phyloP scores from a whole-genome alignment of 331 rosid genomes.

The Quercus tomentella region DNA sequence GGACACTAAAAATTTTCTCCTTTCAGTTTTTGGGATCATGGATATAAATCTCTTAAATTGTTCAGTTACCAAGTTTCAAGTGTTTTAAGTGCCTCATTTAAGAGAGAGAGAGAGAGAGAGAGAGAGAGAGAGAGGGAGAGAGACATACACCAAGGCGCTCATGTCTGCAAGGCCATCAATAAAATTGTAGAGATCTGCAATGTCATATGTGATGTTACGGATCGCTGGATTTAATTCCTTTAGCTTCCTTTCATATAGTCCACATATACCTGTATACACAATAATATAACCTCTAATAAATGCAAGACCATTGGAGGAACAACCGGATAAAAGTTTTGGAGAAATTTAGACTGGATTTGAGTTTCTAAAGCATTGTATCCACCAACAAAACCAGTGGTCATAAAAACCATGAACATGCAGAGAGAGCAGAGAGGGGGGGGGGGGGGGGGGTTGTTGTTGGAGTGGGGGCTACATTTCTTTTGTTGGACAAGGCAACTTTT shows the following conservation, averaged over 20 bases:
- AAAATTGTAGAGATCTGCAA: constrained; percentile 88
- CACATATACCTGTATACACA: constrained; percentile 74
- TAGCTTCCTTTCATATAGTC: constrained; percentile 90
- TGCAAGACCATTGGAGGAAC: background rate
- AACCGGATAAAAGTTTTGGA: background rate
- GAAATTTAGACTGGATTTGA: background rate
- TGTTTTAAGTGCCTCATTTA: background rate
- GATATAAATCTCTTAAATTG: background rate
- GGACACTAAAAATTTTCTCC: background rate
- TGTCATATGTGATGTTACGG: constrained; percentile 84
- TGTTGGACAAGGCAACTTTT: too few relatives aligned
- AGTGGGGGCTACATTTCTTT: background rate
- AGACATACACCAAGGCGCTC: constrained; percentile 90
- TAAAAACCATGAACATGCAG: background rate
- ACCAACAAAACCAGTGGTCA: background rate
- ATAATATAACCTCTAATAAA: constrained; percentile 18
- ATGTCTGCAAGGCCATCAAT: constrained; percentile 93
- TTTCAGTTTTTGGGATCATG: background rate
- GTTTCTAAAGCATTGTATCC: background rate
- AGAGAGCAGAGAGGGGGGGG: too few relatives aligned
- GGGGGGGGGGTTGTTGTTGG: background rate
- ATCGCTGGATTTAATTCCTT: constrained; percentile 89
- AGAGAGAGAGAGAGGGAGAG: constrained; percentile 42
- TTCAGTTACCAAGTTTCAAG: background rate
- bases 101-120: constrained; percentile 22